Evolutionary conservation across 352 stramenopile species (phyloP), one percentile per base, ranked within the genome.

Genomic region (Phytopythium sindhum): DNA sequence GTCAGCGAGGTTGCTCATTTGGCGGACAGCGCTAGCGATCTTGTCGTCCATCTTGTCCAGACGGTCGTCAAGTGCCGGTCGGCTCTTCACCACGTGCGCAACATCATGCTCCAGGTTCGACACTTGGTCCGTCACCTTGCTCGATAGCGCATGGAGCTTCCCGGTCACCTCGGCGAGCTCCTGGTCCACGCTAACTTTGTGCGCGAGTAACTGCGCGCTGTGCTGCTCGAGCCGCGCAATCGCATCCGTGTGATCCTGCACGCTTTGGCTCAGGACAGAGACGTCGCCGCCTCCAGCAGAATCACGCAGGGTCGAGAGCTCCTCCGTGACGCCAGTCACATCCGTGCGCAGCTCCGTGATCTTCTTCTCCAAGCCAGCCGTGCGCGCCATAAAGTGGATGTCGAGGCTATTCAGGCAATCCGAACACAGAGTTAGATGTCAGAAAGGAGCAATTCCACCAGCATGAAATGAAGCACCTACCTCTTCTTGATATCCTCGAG

Each of bases 191-290:
- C 70, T 72, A 2, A 83, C 78, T 65, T 88, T 88, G 69, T 78
- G 89, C 10, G 75, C 77, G 7, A 91, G 64, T 41, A 92, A 52
- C 33, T 78, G 76, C 9, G 74, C 75, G 58, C 82, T 90, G 55
- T 92, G 81, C 65, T 89, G 84, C 59, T 94, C 86, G 15, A 94
- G 73, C 51, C 86, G 78, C 45, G 69, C 64, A 44, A 92, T 88
- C 26, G 81, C 80, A 15, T 87, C 78, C 29, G 70, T 56, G 31
- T 81, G 75, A 24, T 85, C 79, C 23, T 74, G 65, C 0, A 86
- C 64, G 61, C 19, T 67, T 45, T 24, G 68, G 55, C 7, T 57
- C 51, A 3, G 69, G 37, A 1, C 68, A 19, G 31, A 47, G 33
- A 11, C n/a, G 33, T 57, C 57, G 23, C 41, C 75, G 57, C 75